Evolutionary conservation across 768 basidiomycete species (phyloP), one percentile per base, ranked within the genome.

Genomic region (Galerina marginata): DNA sequence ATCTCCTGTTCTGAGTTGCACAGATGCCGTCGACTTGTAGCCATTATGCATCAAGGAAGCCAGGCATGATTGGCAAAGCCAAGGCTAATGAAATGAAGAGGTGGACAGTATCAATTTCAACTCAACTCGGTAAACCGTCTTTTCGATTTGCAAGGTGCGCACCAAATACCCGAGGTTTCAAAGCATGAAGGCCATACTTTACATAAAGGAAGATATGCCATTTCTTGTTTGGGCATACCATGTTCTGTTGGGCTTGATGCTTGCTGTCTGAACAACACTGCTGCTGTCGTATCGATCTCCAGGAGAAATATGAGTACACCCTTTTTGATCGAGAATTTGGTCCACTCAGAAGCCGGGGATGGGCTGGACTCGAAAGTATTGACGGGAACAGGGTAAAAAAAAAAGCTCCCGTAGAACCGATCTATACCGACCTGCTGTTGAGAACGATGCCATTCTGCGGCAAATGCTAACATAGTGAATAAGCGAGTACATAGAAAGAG

Each of bases 311-410:
- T 51, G 46, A 50, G 53, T 54, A 50, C 52, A 53, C 29, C 29
- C 29, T 33, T 33, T 39, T 43, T 38, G 46, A 43, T 53, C 26
- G 49, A 45, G 44, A 42, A 48, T 42, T 14, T 39, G 51, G 42
- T 46, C 49, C 38, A 42, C 14, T 9, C 42, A 29, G 49, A 45
- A 25, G 42, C 42, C 56, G 59, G 59, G 47, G 51, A 52, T 47
- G 60, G 45, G 33, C 44, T 56, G 49, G 25, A 46, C 29, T 52
- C 26, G 40, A 59, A 56, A 55, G 43, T 26, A 45, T 29, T 46
- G 53, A 63, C 57, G 47, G 62, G 58, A 59, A 59, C 62, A 63
- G 62, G 62, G 62, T 63, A 63, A 26, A 52, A 49, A 57, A 20
- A 52, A 50, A 11, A 16, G n/a, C 25, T 44, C 51, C 42, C 16